Percentiles rank a stretch among this genome's conserved stretches.
Evolutionary conservation across 257 asterid genomes (phyloP).

Genomic region (Solanum virginianum): DNA sequence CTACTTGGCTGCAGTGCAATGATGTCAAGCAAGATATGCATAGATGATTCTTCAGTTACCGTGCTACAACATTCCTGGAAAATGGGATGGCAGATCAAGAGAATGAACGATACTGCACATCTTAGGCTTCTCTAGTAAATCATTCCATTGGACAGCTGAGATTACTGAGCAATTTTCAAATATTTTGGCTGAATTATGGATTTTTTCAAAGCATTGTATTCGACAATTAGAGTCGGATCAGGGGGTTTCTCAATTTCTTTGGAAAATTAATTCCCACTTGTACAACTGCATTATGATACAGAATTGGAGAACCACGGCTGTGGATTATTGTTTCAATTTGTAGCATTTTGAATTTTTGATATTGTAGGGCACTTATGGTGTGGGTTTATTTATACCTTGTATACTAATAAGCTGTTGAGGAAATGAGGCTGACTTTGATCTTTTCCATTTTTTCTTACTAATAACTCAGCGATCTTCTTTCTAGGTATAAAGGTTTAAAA

Average conservation of each 20-base stretch:
- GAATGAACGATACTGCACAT: slow-evolving; percentile 84
- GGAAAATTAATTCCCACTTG: slow-evolving; percentile 1
- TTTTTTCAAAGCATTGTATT: neutral
- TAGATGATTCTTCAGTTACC: slow-evolving; percentile 83
- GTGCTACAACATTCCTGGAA: slow-evolving; percentile 84
- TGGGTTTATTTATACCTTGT: neutral
- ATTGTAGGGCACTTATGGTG: neutral
- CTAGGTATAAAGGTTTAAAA: neutral
- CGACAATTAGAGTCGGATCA: neutral
- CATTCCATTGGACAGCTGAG: neutral
- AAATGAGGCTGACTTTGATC: neutral
- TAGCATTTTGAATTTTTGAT: slow-evolving; percentile 13
- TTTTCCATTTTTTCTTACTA: neutral
- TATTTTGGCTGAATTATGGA: neutral
- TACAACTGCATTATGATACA: neutral
- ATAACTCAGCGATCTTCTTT: neutral
- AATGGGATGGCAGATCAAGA: slow-evolving; percentile 86
- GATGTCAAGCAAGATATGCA: slow-evolving; percentile 64
- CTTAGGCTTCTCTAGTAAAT: slow-evolving; percentile 68
- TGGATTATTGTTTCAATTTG: slow-evolving; percentile 32
- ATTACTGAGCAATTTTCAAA: neutral
- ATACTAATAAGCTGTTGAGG: neutral
- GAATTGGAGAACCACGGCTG: neutral
- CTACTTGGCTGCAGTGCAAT: slow-evolving; percentile 74
- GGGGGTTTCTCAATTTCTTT: slow-evolving; percentile 3